These are phyloP conservation scores for Amniculicola lignicola DNA, from an alignment of 495 filamentous ascomycete species.

Conservation along the genomic window DNA sequence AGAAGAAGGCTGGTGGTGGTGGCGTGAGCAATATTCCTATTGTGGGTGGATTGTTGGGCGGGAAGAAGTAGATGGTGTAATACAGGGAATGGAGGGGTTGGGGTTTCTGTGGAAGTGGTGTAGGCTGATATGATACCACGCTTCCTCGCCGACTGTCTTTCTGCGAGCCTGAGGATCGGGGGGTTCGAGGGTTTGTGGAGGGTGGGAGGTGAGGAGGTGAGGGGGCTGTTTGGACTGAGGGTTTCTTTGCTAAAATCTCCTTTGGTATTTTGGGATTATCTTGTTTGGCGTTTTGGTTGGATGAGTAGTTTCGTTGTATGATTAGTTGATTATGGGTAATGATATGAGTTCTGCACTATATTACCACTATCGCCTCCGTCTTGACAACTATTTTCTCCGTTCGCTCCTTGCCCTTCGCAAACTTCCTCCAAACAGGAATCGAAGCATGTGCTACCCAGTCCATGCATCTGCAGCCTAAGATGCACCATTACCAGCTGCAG, in stretches of 20 bases:
- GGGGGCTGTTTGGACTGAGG: too few species aligned
- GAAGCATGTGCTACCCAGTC: too few species aligned
- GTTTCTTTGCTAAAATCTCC: too few species aligned
- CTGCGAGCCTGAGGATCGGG: slow-evolving; percentile 9
- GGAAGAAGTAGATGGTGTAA: slow-evolving; percentile 1
- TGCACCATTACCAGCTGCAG: too few species aligned
- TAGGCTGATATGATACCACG: slow-evolving; percentile 9
- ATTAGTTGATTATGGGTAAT: background rate
- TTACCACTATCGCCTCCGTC: too few species aligned
- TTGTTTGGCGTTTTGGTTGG: background rate
- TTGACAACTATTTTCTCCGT: too few species aligned
- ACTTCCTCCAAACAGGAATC: too few species aligned
- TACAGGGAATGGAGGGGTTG: background rate
- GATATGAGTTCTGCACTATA: too few species aligned
- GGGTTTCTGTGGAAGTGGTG: background rate
- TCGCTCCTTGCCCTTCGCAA: too few species aligned
- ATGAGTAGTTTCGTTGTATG: background rate
- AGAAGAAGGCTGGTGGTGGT: slow-evolving; percentile 43
- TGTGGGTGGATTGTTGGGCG: slow-evolving; percentile 43
- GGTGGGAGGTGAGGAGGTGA: background rate
- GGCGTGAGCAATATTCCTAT: slow-evolving; percentile 35
- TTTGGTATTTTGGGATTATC: background rate
- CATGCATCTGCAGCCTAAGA: too few species aligned
- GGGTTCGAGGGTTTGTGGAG: slow-evolving; percentile 10
- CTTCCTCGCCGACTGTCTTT: background rate